A percentile compares a stretch with the other conserved stretches of the same genome.
Evolutionary conservation across 345 rosid genomes (phyloP).

Genomic region (Ceriops tagal): DNA sequence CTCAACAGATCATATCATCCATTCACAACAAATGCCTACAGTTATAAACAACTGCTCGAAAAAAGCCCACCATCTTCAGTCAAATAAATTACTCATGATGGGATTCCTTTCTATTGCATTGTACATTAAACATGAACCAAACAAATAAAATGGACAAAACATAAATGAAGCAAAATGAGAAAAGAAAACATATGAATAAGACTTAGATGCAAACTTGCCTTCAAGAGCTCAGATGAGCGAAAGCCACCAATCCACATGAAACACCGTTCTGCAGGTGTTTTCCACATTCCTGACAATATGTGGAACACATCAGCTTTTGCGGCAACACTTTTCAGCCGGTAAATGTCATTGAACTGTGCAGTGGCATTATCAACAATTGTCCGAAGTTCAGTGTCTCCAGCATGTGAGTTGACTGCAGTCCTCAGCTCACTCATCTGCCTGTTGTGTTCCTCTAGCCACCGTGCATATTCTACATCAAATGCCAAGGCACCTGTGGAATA

Average conservation of each 20-base stretch:
- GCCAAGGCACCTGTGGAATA: constrained; percentile 69
- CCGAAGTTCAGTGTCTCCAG: constrained; percentile 84
- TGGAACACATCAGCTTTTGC: constrained; percentile 95
- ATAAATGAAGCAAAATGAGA: constrained; percentile 2
- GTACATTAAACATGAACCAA: constrained; percentile 10
- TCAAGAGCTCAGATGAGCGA: constrained; percentile 89
- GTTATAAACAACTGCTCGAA: too few relatives aligned
- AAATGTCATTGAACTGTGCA: constrained; percentile 72
- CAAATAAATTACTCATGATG: not conserved
- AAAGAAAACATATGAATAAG: not conserved
- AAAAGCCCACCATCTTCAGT: not conserved
- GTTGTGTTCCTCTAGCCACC: constrained; percentile 89
- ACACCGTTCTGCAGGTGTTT: constrained; percentile 94
- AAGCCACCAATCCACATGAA: constrained; percentile 96
- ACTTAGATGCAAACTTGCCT: constrained; percentile 38
- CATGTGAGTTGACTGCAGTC: constrained; percentile 84
- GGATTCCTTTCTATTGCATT: constrained; percentile 4
- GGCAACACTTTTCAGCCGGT: constrained; percentile 71
- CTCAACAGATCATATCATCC: too few relatives aligned
- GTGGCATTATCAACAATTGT: constrained; percentile 59
- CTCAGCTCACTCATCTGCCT: constrained; percentile 70
- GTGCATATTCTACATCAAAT: constrained; percentile 77
- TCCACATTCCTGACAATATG: constrained; percentile 95
- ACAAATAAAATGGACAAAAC: not conserved
- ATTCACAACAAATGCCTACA: too few relatives aligned